phyloP scores from a whole-genome alignment of 2,329 filamentous ascomycete genomes.

The Hirsutella thompsonii region DNA sequence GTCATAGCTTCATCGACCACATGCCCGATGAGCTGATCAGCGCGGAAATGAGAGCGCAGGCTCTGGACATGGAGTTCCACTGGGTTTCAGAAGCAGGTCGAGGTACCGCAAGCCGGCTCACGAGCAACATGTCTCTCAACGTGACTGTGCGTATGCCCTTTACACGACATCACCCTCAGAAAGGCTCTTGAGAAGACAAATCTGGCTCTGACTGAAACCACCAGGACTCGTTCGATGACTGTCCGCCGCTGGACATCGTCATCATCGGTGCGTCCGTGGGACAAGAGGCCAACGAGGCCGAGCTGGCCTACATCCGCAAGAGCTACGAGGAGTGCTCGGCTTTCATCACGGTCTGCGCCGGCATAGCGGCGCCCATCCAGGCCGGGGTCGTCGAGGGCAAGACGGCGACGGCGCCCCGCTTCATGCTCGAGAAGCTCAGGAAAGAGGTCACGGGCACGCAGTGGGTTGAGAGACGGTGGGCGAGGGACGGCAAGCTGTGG shows the following conservation, averaged over 20 bases:
- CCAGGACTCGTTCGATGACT: conserved; percentile 25
- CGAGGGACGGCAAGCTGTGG: conserved; percentile 22
- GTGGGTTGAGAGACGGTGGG: conserved; percentile 26
- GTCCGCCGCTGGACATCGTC: conserved; percentile 25
- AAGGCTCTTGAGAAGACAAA: too few relatives aligned
- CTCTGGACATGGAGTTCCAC: conserved; percentile 17
- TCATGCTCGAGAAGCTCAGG: conserved; percentile 13
- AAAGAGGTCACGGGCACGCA: conserved; percentile 14
- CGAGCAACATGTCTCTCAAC: conserved; percentile 13
- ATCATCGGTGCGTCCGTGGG: conserved; percentile 23
- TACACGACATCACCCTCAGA: neutral
- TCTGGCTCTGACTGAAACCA: too few relatives aligned
- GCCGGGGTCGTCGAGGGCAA: conserved; percentile 24
- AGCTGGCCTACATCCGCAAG: conserved; percentile 23
- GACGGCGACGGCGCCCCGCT: conserved; percentile 22
- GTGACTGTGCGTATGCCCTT: conserved; percentile 13
- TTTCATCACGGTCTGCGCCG: conserved; percentile 26
- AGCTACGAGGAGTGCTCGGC: conserved; percentile 19
- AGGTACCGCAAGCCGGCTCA: conserved; percentile 8
- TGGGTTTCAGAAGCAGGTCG: conserved; percentile 18
- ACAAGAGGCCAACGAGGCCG: conserved; percentile 17
- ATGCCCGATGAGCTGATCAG: conserved; percentile 8
- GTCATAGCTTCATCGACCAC: conserved; percentile 6
- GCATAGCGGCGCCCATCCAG: conserved; percentile 16
- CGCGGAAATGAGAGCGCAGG: conserved; percentile 7